A percentile compares a stretch with the other conserved stretches of the same genome.
These are phyloP conservation scores for Malus sieversii DNA, from an alignment of 306 rosid genomes.

Conservation along the genomic window DNA sequence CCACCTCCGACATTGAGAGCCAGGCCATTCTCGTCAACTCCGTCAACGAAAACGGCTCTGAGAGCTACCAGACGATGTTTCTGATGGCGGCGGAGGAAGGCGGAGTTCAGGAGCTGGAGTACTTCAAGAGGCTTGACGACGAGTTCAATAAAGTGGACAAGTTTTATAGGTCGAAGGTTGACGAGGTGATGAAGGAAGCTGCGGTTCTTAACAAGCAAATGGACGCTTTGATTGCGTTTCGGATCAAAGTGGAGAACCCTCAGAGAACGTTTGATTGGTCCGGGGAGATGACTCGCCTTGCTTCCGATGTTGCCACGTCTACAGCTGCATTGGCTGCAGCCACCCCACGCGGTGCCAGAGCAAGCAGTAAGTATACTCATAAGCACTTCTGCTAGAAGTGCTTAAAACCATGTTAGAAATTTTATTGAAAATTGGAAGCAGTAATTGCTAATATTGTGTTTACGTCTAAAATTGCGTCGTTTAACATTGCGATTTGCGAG, in stretches of 20 bases:
- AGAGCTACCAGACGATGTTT: slow-evolving; percentile 41
- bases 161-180: slow-evolving; percentile 42
- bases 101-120: slow-evolving; percentile 49
- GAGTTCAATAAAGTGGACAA: slow-evolving; percentile 58
- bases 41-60: slow-evolving; percentile 17
- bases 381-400: no score
- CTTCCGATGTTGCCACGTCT: slow-evolving; percentile 45
- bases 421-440: no score
- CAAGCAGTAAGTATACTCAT: slow-evolving; percentile 24
- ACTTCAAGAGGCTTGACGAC: slow-evolving; percentile 42
- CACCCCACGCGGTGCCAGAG: slow-evolving; percentile 30
- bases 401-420: no score
- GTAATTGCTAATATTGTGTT: background rate
- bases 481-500: background rate
- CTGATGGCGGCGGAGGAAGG: slow-evolving; percentile 52
- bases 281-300: slow-evolving; percentile 45
- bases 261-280: slow-evolving; percentile 24
- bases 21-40: slow-evolving; percentile 48
- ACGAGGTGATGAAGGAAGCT: slow-evolving; percentile 60
- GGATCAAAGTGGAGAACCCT: slow-evolving; percentile 60
- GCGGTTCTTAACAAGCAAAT: slow-evolving; percentile 50
- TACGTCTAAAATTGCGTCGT: background rate
- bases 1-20: slow-evolving; percentile 35
- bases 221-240: slow-evolving; percentile 63
- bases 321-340: slow-evolving; percentile 41